These are phyloP conservation scores for Wickerhamomyces bovis DNA, from an alignment of 805 yeast species.

Conservation along the genomic window DNA sequence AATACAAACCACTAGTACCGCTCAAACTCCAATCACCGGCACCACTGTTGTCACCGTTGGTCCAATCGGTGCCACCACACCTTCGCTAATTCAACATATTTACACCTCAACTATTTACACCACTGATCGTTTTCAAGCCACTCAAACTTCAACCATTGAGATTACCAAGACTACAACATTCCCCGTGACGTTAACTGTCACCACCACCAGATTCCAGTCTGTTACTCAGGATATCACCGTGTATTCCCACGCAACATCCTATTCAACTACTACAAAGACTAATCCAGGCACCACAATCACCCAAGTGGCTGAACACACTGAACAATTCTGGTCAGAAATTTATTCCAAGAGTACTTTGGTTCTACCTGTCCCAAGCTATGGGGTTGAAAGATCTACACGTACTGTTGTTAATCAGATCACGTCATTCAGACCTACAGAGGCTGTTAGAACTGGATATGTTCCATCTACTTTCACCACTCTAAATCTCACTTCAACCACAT, in stretches of 20 bases:
- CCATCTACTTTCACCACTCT: slow-evolving; percentile 1
- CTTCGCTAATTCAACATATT: slow-evolving; percentile 1
- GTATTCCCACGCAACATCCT: slow-evolving; percentile 6
- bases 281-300: slow-evolving; percentile 7
- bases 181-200: not conserved
- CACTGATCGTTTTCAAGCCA: not conserved
- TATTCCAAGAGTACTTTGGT: slow-evolving; percentile 9
- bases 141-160: slow-evolving; percentile 1
- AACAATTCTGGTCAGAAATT: slow-evolving; percentile 5
- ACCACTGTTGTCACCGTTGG: not conserved
- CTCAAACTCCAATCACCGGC: not conserved
- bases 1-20: not conserved
- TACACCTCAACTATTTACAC: slow-evolving; percentile 4
- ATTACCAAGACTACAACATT: slow-evolving; percentile 3
- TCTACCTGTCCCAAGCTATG: slow-evolving; percentile 10
- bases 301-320: not conserved
- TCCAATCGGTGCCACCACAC: not conserved
- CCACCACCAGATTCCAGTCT: not conserved
- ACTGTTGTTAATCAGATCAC: not conserved
- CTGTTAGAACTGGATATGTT: slow-evolving; percentile 3
- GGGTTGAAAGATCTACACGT: slow-evolving; percentile 3
- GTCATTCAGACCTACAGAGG: slow-evolving; percentile 1
- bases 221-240: not conserved
- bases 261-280: slow-evolving; percentile 7
- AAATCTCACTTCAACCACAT: slow-evolving; percentile 14